Base-by-base conservation (phyloP, 2,329 filamentous ascomycete genomes). In the Rutstroemia sp. region DNA sequence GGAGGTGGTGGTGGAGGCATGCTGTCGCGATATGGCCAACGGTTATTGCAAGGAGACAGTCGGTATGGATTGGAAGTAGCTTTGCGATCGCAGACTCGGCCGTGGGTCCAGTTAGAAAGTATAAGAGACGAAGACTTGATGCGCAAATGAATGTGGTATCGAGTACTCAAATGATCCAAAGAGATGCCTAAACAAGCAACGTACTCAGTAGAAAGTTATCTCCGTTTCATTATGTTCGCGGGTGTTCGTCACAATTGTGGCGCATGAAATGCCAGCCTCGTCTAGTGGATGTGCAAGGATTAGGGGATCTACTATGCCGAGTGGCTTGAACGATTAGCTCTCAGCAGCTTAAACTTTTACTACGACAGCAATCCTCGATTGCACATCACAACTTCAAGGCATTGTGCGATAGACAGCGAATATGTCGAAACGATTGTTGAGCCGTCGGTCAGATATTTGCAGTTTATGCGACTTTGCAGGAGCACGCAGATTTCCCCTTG, bases 1-100 rank as follows among this genome's bases (percentile, higher is more conserved):
- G 87, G 87, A 2, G 87, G 87, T 54, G 86, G 85, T 48, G 84
- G 80, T 51, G 80, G 80, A 65, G 74, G 74, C 72, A 76, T 75
- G 44, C 25, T 54, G 39, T 41, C 45, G 44, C 27, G 27, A 30
- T 30, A 8, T 54, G 51, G 23, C 25, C 27, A 48, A 49, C 34
- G 39, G 34, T 41, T 41, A n/a, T 41, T 49, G 14, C 27, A 10
- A 30, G 27, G 8, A 30, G n/a, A 41, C 16, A 41, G 14, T 41
- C 14, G 38, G 14, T 41, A 17, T 41, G 17, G 17, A 0, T 41
- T 41, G 16, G 38, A 41, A 41, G 27, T 41, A 17, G 5, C 16
- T 41, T 41, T 41, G 17, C 17, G 38, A 41, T 41, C 17, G 38
- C 14, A 41, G 17, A n/a, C 14, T n/a, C 14, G 38, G 38, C 38